Base-by-base conservation (phyloP, 441 rosid genomes). In the Arabidopsis hybrid region DNA sequence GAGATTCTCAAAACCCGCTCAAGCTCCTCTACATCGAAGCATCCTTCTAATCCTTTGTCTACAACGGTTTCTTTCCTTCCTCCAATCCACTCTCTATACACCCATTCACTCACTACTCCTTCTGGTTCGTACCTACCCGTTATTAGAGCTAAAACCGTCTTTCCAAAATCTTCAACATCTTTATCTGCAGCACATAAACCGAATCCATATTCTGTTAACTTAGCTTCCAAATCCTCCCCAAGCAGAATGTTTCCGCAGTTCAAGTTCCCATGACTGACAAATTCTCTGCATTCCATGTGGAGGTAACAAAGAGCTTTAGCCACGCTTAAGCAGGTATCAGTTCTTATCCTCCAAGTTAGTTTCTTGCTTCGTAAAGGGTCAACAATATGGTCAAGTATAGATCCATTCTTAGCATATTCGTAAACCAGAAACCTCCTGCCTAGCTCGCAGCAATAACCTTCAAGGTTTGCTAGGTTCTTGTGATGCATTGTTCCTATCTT, bases 281-380 rank as follows among this genome's bases (percentile, higher is more conserved):
- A 90, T 73, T 92, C 98, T 72, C 95, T 80, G 65, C 98, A 92
- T 43, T 77, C 91, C 0, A 84, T 76, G 80, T 92, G 98, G 82
- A 92, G 82, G 51, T 92, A 92, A 73, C 70, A 83, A 5, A 90
- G 67, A 47, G 95, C 95, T 64, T 81, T 86, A 6, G 92, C 96
- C 75, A 92, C 93, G 31, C 80, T 72, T 60, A 77, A 39, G 76
- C 88, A 85, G 61, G 85, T 86, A 9, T 81, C 85, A 17, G 82
- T 69, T 77, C 97, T 85, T 82, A 71, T 84, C 40, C 82, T 82
- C 98, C 98, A 92, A 3, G 84, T 83, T 70, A 92, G 73, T 35
- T 72, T 85, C 87, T 74, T 81, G 47, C 86, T 77, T 75, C 81
- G 73, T 75, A 76, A 75, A 29, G 91, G 79, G 56, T 87, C 90